Evolutionary conservation across 371 early-diverging fungal genomes (phyloP).

Genomic region (Mortierella sp.): DNA sequence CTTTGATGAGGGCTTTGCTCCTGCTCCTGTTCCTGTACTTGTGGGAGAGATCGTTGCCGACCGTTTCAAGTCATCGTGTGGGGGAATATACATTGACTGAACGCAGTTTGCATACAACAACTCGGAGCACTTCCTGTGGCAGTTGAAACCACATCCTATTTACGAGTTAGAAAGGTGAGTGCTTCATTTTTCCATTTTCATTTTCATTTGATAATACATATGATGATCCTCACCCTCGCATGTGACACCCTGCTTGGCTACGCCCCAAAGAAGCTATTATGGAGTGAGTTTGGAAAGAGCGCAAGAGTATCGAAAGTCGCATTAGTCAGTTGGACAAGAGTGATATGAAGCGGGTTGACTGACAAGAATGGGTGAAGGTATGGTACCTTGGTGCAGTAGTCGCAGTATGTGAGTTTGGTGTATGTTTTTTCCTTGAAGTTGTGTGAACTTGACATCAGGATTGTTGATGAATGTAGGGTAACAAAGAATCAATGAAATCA

Average conservation of each 20-base stretch:
- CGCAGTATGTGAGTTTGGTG: constrained; percentile 56
- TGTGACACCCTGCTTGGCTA: constrained; percentile 55
- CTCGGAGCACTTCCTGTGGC: constrained; percentile 55
- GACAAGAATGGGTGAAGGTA: too few species aligned
- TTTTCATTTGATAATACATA: too few species aligned
- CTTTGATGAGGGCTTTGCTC: not conserved
- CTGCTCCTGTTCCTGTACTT: not conserved
- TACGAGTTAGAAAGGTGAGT: too few species aligned
- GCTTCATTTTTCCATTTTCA: constrained; percentile 4
- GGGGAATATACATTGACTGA: constrained; percentile 33
- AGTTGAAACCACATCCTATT: constrained; percentile 54
- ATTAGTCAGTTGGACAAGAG: too few species aligned
- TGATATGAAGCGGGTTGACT: not conserved
- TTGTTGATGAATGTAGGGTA: not conserved
- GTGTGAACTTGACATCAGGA: constrained; percentile 39
- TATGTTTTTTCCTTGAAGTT: constrained; percentile 56
- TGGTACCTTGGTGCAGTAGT: constrained; percentile 55
- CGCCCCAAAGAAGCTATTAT: constrained; percentile 56
- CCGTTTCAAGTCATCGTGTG: constrained; percentile 16
- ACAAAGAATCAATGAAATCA: not conserved
- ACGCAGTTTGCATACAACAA: constrained; percentile 41
- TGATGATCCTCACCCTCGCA: constrained; percentile 42
- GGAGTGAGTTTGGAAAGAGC: not conserved
- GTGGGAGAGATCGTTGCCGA: not conserved
- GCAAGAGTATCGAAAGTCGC: too few species aligned